phyloP scores from a whole-genome alignment of 495 filamentous ascomycete species.

The Penicillium subrubescens region DNA sequence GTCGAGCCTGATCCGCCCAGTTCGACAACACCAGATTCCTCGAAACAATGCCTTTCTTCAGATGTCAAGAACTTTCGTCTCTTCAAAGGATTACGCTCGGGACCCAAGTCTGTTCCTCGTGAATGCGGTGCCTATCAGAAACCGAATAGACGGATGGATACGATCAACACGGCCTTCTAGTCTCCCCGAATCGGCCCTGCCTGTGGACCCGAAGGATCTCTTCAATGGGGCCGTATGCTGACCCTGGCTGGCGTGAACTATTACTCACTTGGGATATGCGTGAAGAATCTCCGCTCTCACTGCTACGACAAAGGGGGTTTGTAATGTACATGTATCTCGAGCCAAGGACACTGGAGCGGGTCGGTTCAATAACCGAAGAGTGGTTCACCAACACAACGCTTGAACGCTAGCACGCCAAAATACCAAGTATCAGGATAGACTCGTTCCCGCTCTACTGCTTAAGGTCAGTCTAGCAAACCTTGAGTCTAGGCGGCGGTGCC shows the following conservation, averaged over 20 bases:
- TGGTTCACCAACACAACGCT: constrained; percentile 20
- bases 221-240: constrained; percentile 1
- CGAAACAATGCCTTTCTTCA: background rate
- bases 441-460: constrained; percentile 17
- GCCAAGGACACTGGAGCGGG: constrained; percentile 23
- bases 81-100: background rate
- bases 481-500: constrained; percentile 23
- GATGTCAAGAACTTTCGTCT: constrained; percentile 1
- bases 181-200: constrained; percentile 11
- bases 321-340: constrained; percentile 11
- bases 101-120: background rate
- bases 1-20: constrained; percentile 26
- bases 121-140: background rate
- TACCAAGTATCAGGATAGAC: constrained; percentile 26
- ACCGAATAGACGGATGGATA: constrained; percentile 8
- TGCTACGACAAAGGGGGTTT: constrained; percentile 10
- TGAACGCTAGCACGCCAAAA: constrained; percentile 5
- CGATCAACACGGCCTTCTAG: constrained; percentile 16
- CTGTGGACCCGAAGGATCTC: constrained; percentile 3
- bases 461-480: constrained; percentile 28
- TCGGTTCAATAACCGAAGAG: constrained; percentile 24
- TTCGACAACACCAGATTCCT: constrained; percentile 11
- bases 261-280: constrained; percentile 9
- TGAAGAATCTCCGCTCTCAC: constrained; percentile 1
- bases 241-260: constrained; percentile 13